A percentile compares a stretch with the other conserved stretches of the same genome.
These are phyloP conservation scores for Leccinum disarticulatum DNA, from an alignment of 768 basidiomycete genomes.

Conservation along the genomic window DNA sequence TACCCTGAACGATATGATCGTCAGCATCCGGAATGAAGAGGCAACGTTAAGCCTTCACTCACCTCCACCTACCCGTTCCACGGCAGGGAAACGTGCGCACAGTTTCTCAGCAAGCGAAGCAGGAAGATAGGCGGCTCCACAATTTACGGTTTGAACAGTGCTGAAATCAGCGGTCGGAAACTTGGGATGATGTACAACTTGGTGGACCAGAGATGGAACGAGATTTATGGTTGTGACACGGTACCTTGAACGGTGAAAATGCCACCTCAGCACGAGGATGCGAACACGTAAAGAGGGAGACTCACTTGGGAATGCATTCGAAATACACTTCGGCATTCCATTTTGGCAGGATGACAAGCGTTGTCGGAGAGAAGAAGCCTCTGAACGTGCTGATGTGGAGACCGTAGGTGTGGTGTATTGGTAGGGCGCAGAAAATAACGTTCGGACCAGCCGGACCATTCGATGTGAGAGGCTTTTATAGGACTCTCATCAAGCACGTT, in stretches of 20 bases:
- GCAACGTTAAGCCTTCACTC: conserved; percentile 5
- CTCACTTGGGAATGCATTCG: conserved; percentile 58
- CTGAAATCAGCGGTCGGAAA: conserved; percentile 52
- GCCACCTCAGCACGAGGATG: not conserved
- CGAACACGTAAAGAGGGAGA: not conserved
- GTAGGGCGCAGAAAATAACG: conserved; percentile 56
- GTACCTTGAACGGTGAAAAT: conserved; percentile 41
- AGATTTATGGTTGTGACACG: conserved; percentile 48
- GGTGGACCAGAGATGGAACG: conserved; percentile 66
- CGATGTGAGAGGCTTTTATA: conserved; percentile 38
- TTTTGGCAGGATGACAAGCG: conserved; percentile 53
- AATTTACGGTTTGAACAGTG: conserved; percentile 42
- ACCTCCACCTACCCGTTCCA: conserved; percentile 48
- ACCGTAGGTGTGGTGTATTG: conserved; percentile 68
- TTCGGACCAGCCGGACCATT: conserved; percentile 46
- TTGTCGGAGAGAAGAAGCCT: conserved; percentile 43
- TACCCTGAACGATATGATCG: conserved; percentile 45
- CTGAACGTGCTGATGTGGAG: conserved; percentile 55
- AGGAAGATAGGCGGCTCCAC: conserved; percentile 71
- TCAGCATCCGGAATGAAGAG: conserved; percentile 6
- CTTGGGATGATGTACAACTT: conserved; percentile 55
- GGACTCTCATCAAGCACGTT: not conserved
- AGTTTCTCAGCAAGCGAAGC: conserved; percentile 49
- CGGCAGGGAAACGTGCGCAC: conserved; percentile 34
- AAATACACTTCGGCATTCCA: conserved; percentile 60